These are phyloP conservation scores for Arctium lappa DNA, from an alignment of 129 eudicot species.

Conservation along the genomic window DNA sequence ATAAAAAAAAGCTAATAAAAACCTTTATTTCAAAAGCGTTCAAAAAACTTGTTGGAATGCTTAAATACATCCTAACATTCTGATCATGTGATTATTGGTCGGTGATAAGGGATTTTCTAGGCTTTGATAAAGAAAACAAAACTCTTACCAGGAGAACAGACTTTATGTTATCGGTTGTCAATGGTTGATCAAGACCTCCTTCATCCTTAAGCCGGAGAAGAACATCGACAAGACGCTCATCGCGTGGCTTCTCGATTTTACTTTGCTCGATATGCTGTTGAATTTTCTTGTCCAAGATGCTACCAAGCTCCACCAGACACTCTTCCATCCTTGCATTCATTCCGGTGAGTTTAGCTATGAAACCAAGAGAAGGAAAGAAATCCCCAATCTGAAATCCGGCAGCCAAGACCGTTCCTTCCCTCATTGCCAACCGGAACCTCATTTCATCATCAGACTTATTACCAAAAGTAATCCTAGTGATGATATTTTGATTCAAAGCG, in stretches of 20 bases:
- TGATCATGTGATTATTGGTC: too few relatives aligned
- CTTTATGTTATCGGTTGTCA: slow-evolving; percentile 20
- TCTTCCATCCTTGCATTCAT: slow-evolving; percentile 22
- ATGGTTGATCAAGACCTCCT: slow-evolving; percentile 8
- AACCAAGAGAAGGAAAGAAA: slow-evolving; percentile 30
- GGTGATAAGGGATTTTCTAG: too few relatives aligned
- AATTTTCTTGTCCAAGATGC: slow-evolving; percentile 24
- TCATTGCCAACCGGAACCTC: slow-evolving; percentile 13
- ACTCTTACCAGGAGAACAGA: slow-evolving; percentile 18
- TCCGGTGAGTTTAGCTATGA: slow-evolving; percentile 18
- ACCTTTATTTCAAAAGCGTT: too few relatives aligned
- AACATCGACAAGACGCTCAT: slow-evolving; percentile 24
- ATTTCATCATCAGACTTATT: slow-evolving; percentile 17
- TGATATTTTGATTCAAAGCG: slow-evolving; percentile 21
- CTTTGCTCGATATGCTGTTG: slow-evolving; percentile 16
- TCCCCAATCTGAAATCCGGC: slow-evolving; percentile 28
- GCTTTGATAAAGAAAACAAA: neutral
- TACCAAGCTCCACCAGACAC: slow-evolving; percentile 17
- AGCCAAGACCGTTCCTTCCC: slow-evolving; percentile 10
- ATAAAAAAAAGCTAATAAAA: too few relatives aligned
- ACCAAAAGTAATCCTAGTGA: slow-evolving; percentile 19
- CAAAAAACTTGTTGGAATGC: too few relatives aligned
- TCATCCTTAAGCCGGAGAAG: slow-evolving; percentile 13
- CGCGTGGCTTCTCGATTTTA: slow-evolving; percentile 13
- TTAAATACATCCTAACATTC: too few relatives aligned